Conservation (phyloP, 768 basidiomycete genomes). For the Boletus sensibilis region DNA sequence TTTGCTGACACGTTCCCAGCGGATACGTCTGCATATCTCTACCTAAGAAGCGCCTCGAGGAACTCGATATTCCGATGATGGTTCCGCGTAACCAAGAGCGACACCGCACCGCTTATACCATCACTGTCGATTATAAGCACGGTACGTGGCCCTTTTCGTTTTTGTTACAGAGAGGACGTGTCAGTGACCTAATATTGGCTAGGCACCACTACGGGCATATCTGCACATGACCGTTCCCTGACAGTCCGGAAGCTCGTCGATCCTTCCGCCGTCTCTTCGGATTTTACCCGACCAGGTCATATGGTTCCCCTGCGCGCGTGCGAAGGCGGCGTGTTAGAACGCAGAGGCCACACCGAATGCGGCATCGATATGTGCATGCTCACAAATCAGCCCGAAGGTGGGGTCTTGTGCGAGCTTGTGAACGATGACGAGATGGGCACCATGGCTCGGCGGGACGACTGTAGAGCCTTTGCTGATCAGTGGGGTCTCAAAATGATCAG, state of each 20-base stretch:
- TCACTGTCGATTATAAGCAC: conserved; percentile 91
- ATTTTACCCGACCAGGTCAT: conserved; percentile 93
- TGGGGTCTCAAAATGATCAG: conserved; percentile 95
- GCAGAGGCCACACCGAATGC: conserved; percentile 93
- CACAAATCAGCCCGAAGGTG: conserved; percentile 58
- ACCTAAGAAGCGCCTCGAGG: conserved; percentile 68
- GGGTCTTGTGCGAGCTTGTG: conserved; percentile 91
- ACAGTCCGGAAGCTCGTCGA: conserved; percentile 84
- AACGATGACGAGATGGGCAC: conserved; percentile 85
- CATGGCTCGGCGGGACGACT: conserved; percentile 96
- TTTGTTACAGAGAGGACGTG: neutral
- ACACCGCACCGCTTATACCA: conserved; percentile 91
- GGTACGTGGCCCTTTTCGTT: conserved; percentile 43
- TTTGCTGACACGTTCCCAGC: conserved; percentile 42
- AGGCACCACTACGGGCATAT: conserved; percentile 96
- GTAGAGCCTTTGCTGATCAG: conserved; percentile 82
- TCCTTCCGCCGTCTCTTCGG: conserved; percentile 48
- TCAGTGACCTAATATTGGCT: neutral
- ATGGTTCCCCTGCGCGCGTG: conserved; percentile 90
- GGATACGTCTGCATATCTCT: conserved; percentile 93
- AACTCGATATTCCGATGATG: conserved; percentile 91
- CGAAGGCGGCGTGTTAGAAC: conserved; percentile 78
- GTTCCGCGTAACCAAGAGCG: conserved; percentile 86
- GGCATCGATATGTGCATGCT: conserved; percentile 84
- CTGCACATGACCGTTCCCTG: conserved; percentile 89